phyloP scores from a whole-genome alignment of 2,329 filamentous ascomycete species.

The Fusarium dimerum region DNA sequence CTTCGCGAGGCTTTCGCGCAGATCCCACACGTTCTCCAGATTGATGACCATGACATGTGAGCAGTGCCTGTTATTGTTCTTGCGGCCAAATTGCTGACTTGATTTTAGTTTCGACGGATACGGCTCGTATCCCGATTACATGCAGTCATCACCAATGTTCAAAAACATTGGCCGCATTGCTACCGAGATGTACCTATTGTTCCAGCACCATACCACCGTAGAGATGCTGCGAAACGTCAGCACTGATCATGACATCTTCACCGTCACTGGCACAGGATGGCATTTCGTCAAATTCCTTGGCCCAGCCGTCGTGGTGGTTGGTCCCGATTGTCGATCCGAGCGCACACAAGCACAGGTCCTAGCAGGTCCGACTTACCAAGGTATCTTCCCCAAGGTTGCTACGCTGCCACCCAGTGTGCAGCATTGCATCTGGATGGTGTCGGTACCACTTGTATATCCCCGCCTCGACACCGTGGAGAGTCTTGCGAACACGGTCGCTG shows the following conservation, averaged over 20 bases:
- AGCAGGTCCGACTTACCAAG: slow-evolving; percentile 95
- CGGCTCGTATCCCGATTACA: slow-evolving; percentile 95
- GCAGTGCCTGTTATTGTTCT: slow-evolving; percentile 37
- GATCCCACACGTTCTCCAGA: slow-evolving; percentile 88
- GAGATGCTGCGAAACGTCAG: slow-evolving; percentile 89
- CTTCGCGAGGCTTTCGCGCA: slow-evolving; percentile 94
- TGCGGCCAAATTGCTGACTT: slow-evolving; percentile 13
- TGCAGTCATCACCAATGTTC: slow-evolving; percentile 97
- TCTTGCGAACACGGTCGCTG: slow-evolving; percentile 86
- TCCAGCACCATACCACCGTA: slow-evolving; percentile 95
- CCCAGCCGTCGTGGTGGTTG: slow-evolving; percentile 85
- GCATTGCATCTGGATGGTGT: slow-evolving; percentile 95
- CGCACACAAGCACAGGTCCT: slow-evolving; percentile 88
- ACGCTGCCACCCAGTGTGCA: slow-evolving; percentile 89
- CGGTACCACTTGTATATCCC: slow-evolving; percentile 88
- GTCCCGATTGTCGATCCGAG: slow-evolving; percentile 89
- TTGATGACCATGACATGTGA: slow-evolving; percentile 98
- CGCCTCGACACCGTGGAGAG: slow-evolving; percentile 89
- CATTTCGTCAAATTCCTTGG: slow-evolving; percentile 98
- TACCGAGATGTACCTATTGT: slow-evolving; percentile 96
- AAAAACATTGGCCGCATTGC: slow-evolving; percentile 96
- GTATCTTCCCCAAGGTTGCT: slow-evolving; percentile 93
- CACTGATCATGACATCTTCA: slow-evolving; percentile 90
- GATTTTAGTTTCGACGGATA: slow-evolving; percentile 84
- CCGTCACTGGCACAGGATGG: slow-evolving; percentile 95